A percentile compares a stretch with the other conserved stretches of the same genome.
phyloP scores from a whole-genome alignment of 2,329 filamentous ascomycete genomes.

The Aureobasidium melanogenum region DNA sequence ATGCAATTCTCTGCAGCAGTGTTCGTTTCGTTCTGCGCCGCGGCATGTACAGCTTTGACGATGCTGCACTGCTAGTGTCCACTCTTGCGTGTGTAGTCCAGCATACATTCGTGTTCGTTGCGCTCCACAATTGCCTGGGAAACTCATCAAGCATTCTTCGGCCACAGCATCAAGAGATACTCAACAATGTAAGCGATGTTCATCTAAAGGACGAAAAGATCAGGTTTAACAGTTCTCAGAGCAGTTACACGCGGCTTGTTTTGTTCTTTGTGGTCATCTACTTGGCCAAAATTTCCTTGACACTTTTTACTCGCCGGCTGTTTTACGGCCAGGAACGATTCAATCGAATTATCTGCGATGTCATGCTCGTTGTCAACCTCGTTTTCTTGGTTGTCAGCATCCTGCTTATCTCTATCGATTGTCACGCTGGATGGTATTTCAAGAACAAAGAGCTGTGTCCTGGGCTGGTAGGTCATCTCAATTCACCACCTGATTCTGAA shows the following conservation, averaged over 20 bases:
- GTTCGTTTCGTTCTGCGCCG: not conserved
- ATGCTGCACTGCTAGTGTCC: not conserved
- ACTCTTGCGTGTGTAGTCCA: constrained; percentile 2
- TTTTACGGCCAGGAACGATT: constrained; percentile 8
- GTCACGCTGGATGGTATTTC: not conserved
- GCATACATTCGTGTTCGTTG: not conserved
- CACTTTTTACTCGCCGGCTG: constrained; percentile 11
- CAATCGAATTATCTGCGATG: constrained; percentile 4
- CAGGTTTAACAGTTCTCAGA: not conserved
- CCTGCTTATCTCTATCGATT: not conserved
- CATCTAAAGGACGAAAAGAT: not conserved
- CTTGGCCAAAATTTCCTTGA: constrained; percentile 12
- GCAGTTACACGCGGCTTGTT: not conserved
- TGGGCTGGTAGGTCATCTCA: not conserved
- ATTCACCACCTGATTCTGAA: not conserved
- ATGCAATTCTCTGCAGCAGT: not conserved
- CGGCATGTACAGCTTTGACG: constrained; percentile 5
- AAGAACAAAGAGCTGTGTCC: not conserved
- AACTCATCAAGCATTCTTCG: not conserved
- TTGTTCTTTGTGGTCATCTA: constrained; percentile 9
- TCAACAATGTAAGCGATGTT: not conserved
- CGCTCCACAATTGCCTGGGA: not conserved
- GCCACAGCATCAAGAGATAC: not conserved
- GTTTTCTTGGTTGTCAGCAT: not conserved
- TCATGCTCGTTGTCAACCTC: not conserved